These are phyloP conservation scores for Backusella circina DNA, from an alignment of 192 early-diverging fungal species.

Conservation along the genomic window DNA sequence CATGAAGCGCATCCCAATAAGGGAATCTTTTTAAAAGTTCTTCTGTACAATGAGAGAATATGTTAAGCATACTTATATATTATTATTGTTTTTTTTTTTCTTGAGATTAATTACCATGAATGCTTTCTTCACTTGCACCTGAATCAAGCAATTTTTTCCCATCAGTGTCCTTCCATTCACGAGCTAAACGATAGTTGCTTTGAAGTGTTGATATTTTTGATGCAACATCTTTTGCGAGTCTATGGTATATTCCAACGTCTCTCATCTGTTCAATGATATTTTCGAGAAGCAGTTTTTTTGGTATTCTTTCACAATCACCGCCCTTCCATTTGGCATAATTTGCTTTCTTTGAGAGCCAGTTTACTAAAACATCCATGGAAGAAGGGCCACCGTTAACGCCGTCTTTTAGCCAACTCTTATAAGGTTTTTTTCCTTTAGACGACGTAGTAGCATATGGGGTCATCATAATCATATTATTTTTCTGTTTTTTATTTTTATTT, in stretches of 20 bases:
- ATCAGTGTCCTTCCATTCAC: conserved; percentile 31
- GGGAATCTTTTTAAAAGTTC: conserved; percentile 29
- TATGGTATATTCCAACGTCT: conserved; percentile 26
- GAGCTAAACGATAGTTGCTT: conserved; percentile 29
- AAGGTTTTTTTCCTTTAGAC: conserved; percentile 30
- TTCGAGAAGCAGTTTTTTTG: conserved; percentile 24
- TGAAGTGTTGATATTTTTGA: conserved; percentile 30
- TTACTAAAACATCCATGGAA: conserved; percentile 28
- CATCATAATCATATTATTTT: conserved; percentile 21
- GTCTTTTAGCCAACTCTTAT: conserved; percentile 32
- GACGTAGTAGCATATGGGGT: conserved; percentile 17
- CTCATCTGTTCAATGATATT: conserved; percentile 27
- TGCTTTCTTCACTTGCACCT: conserved; percentile 21
- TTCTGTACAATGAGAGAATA: conserved; percentile 1
- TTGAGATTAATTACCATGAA: conserved; percentile 24
- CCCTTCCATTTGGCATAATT: conserved; percentile 30
- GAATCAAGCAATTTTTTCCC: conserved; percentile 17
- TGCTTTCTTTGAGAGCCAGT: conserved; percentile 28
- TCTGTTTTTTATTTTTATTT: conserved; percentile 2
- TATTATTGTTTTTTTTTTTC: not conserved
- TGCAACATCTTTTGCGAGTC: conserved; percentile 28
- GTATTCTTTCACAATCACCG: conserved; percentile 27
- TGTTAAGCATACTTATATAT: not conserved
- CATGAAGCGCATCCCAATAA: conserved; percentile 29
- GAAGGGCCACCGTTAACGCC: conserved; percentile 26